These are phyloP conservation scores for Backusella mclennaniae DNA, from an alignment of 192 early-diverging fungal species.

Conservation along the genomic window DNA sequence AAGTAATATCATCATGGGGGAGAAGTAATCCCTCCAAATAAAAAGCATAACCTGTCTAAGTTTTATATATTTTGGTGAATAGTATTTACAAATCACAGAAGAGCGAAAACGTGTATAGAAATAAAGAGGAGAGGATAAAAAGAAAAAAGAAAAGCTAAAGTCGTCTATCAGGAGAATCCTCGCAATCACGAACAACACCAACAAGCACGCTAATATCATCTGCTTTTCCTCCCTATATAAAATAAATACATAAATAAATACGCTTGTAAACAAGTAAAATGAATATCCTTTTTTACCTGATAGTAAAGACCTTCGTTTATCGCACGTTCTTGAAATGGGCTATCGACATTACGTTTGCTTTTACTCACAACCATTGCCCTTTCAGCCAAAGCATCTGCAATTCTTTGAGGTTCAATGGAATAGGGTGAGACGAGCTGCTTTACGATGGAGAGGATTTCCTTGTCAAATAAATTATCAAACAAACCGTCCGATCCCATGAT, in stretches of 20 bases:
- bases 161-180: conserved; percentile 7
- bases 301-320: conserved; percentile 80
- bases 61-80: too few relatives aligned
- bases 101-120: too few relatives aligned
- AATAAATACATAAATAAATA: neutral
- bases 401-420: conserved; percentile 65
- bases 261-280: conserved; percentile 10
- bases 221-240: conserved; percentile 84
- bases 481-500: conserved; percentile 92
- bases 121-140: too few relatives aligned
- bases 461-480: conserved; percentile 98
- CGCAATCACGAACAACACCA: conserved; percentile 64
- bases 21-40: neutral
- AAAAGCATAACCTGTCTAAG: too few relatives aligned
- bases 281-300: conserved; percentile 19
- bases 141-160: neutral
- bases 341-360: conserved; percentile 66
- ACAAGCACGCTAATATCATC: conserved; percentile 94
- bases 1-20: neutral
- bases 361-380: conserved; percentile 77
- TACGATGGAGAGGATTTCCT: conserved; percentile 73
- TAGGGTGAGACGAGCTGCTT: neutral
- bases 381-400: conserved; percentile 76
- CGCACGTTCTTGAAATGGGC: conserved; percentile 91
- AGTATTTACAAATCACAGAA: neutral